Base-by-base conservation (phyloP, 345 rosid genomes). In the Hibiscus mutabilis region DNA sequence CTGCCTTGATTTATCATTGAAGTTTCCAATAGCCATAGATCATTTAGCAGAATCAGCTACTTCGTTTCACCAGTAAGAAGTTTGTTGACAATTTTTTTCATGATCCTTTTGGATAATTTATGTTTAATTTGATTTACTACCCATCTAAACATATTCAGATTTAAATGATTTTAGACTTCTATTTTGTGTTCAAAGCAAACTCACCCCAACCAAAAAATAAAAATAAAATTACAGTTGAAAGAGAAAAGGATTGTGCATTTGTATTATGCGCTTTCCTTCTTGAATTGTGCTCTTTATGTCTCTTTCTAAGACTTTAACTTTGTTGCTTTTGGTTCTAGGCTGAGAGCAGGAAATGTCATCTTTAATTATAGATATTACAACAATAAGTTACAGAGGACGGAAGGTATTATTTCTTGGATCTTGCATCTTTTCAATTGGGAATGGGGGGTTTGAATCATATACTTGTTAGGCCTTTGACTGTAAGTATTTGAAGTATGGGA, bases 281-380 rank as follows among this genome's bases (percentile, higher is more conserved):
- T 63, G 69, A 52, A 61, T 21, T 10, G 3, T 25, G 51, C 49
- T 56, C 56, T 56, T 18, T 56, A 21, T 60, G 51, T 69, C 65
- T 67, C 35, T 35, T 14, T 25, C 22, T 66, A 56, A 56, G 40
- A 14, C 67, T 75, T 63, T 59, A 51, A 25, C 19, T 61, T 73
- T 52, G 35, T 47, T 73, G 31, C 67, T 80, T 80, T 40, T 72
- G 44, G 79, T 69, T 76, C 64, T 82, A 96, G 99, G 91, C 84
- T 96, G 87, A 87, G 98, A 78, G 88, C 88, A 57, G 89, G 97
- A 72, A 96, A 96, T 83, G 99, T 96, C 59, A 87, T 92, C 71
- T 96, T 92, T 83, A 91, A 87, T 80, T 96, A 96, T 79, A 85
- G 89, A 69, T 96, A 96, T 77, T 89, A 87, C 82, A 85, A 91